Percentiles rank a stretch among this genome's conserved stretches.
Conservation (phyloP, 495 filamentous ascomycete species). For the Thermothielavioides terrestris region DNA sequence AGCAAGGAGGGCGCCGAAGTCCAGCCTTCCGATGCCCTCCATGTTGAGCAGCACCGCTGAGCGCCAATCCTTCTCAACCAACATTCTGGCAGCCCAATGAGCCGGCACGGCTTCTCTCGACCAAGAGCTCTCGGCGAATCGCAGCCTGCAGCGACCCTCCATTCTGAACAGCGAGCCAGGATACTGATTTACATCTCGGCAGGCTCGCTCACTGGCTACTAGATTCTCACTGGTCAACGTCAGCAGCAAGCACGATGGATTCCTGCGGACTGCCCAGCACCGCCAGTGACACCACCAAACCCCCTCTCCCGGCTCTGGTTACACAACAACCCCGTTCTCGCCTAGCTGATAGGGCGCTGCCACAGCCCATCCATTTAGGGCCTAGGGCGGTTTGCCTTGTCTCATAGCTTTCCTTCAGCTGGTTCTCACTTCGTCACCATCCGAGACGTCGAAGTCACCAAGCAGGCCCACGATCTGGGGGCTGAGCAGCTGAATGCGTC, state of each 20-base stretch:
- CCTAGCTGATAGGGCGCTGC: slow-evolving; percentile 1
- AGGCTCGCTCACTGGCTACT: neutral
- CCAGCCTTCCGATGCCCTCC: slow-evolving; percentile 1
- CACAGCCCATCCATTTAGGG: slow-evolving; percentile 6
- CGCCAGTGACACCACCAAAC: no score
- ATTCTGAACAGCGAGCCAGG: slow-evolving; percentile 1
- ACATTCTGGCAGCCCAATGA: no score
- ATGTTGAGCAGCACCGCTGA: slow-evolving; percentile 11
- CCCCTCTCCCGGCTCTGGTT: neutral
- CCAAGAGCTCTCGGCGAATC: slow-evolving; percentile 4
- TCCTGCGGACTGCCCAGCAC: neutral
- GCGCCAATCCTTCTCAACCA: no score
- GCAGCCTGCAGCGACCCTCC: slow-evolving; percentile 11
- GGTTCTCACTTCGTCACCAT: slow-evolving; percentile 5
- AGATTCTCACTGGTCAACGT: neutral
- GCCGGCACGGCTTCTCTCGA: neutral
- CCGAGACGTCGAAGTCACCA: neutral
- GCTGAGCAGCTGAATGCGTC: neutral
- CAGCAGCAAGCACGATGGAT: neutral
- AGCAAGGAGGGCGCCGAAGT: slow-evolving; percentile 1
- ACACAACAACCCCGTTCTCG: no score
- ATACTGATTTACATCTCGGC: slow-evolving; percentile 17
- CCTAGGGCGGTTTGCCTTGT: slow-evolving; percentile 10
- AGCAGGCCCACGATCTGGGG: no score
- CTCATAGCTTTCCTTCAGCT: slow-evolving; percentile 21